Evolutionary conservation across 257 asterid species (phyloP).

Genomic region (Nicotiana attenuata): DNA sequence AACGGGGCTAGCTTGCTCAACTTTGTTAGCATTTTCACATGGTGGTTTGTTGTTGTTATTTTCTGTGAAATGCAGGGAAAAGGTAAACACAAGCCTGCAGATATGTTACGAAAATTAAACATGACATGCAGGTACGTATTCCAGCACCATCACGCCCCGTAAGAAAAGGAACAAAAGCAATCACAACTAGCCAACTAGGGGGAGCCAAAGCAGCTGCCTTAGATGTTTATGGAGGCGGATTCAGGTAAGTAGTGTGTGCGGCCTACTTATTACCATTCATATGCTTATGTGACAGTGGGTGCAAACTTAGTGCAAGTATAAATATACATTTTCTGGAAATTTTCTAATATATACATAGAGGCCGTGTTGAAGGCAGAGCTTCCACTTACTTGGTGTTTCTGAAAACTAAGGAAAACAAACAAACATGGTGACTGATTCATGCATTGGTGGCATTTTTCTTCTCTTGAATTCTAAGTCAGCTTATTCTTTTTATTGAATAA

Average conservation of each 20-base stretch:
- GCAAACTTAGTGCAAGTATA: too few relatives aligned
- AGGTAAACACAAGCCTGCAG: neutral
- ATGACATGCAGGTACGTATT: neutral
- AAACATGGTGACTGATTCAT: too few relatives aligned
- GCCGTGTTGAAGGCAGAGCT: too few relatives aligned
- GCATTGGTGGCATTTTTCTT: too few relatives aligned
- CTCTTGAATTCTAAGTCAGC: too few relatives aligned
- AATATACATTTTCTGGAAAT: neutral
- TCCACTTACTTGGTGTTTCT: too few relatives aligned
- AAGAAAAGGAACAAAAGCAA: neutral
- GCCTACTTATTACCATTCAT: neutral
- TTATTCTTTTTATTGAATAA: neutral
- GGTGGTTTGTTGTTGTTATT: slow-evolving; percentile 12
- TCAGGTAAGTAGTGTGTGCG: neutral
- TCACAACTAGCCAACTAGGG: neutral
- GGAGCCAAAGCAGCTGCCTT: neutral
- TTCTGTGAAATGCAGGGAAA: neutral
- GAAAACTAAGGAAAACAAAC: too few relatives aligned
- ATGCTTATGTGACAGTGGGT: neutral
- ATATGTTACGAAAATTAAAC: neutral
- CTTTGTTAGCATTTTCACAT: slow-evolving; percentile 13
- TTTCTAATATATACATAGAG: neutral
- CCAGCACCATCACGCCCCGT: neutral
- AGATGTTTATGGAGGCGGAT: neutral
- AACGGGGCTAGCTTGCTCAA: slow-evolving; percentile 11